Evolutionary conservation across 2,329 filamentous ascomycete species (phyloP).

Genomic region (Didymella lethalis): DNA sequence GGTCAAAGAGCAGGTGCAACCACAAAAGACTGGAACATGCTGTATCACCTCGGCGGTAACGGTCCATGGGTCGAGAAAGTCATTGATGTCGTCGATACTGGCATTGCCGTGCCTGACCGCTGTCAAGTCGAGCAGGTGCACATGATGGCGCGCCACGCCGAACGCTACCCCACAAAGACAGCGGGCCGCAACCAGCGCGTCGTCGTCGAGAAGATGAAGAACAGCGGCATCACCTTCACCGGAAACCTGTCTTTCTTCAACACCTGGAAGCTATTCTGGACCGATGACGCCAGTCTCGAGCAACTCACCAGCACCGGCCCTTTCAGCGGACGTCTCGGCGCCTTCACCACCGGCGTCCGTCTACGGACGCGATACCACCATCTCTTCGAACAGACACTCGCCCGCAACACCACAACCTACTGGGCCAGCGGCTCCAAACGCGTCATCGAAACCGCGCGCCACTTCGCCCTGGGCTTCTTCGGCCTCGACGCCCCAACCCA

Average conservation of each 20-base stretch:
- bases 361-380: slow-evolving; percentile 62
- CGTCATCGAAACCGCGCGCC: slow-evolving; percentile 64
- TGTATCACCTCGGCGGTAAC: slow-evolving; percentile 63
- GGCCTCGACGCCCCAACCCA: slow-evolving; percentile 57
- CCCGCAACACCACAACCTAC: slow-evolving; percentile 38
- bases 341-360: slow-evolving; percentile 63
- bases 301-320: slow-evolving; percentile 64
- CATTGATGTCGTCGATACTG: slow-evolving; percentile 51
- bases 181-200: slow-evolving; percentile 58
- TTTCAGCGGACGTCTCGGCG: slow-evolving; percentile 62
- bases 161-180: slow-evolving; percentile 63
- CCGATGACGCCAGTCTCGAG: slow-evolving; percentile 56
- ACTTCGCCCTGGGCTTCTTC: slow-evolving; percentile 65
- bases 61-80: slow-evolving; percentile 64
- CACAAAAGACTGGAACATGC: slow-evolving; percentile 57
- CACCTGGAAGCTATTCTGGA: slow-evolving; percentile 63
- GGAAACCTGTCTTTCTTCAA: slow-evolving; percentile 64
- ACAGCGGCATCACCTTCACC: slow-evolving; percentile 52
- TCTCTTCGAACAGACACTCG: slow-evolving; percentile 49
- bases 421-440: slow-evolving; percentile 65
- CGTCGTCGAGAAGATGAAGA: slow-evolving; percentile 58
- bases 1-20: slow-evolving; percentile 38
- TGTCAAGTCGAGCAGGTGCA: slow-evolving; percentile 66
- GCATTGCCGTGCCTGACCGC: slow-evolving; percentile 55
- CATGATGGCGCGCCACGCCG: slow-evolving; percentile 67